Base-by-base conservation (phyloP, 2,329 filamentous ascomycete species). In the Myriangium duriaei region DNA sequence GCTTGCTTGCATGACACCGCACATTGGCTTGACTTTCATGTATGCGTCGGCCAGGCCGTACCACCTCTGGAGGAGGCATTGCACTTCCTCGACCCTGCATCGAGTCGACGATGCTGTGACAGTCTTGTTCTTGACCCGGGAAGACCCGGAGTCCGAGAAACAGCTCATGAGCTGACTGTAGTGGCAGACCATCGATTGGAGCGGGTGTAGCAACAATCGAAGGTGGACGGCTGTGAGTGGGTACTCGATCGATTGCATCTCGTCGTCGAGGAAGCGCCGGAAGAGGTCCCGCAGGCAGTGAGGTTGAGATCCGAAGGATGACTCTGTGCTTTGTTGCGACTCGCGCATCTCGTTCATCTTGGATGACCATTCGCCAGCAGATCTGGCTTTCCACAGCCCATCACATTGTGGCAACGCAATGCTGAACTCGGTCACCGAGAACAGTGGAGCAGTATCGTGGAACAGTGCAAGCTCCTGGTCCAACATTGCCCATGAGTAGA, bases 401-500 rank as follows among this genome's bases (percentile, higher is more conserved):
- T 82, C 76, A 1, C 74, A 55, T 46, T 71, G 67, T 10, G 79
- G 79, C 51, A 83, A 70, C 3, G 77, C 74, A 30, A 74, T 71
- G 14, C 68, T 67, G 33, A 81, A 69, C 41, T 82, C 76, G 18
- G 70, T 76, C 38, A 80, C 69, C 11, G 75, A 71, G 40, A 83
- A 70, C 19, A 80, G 59, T 0, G 76, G 73, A 2, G 67, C 64
- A 1, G 67, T 71, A 49, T 81, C 76, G 46, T 79, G 69, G 57
- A 80, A 80, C 6, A 81, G 60, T 33, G 74, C 72, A 39, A 81
- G 61, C 55, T 84, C 79, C 49, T 82, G 78, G 51, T 84, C 79
- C 15, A 80, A 68, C 71, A 81, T 79, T 13, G 79, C 73, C 74
- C 78, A 83, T 39, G 78, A 80, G 57, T 83, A 81, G n/a, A 80